Conservation (phyloP, 148 eudicot genomes). For the Polygonum maritimum region DNA sequence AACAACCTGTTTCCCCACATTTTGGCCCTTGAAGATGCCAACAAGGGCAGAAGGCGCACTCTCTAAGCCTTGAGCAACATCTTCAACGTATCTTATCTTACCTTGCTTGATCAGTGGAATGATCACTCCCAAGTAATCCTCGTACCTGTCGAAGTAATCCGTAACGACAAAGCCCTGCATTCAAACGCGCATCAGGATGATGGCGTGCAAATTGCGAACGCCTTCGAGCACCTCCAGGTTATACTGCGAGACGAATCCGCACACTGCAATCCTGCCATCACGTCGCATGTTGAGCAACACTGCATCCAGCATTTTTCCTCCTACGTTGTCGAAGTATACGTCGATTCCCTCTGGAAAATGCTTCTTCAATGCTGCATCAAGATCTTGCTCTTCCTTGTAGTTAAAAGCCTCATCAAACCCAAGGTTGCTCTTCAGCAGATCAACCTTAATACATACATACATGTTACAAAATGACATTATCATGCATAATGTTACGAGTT, state of each 20-base stretch:
- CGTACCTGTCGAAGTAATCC: conserved; percentile 31
- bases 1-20: conserved; percentile 28
- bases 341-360: conserved; percentile 9
- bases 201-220: conserved; percentile 21
- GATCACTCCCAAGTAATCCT: conserved; percentile 27
- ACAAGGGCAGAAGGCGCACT: conserved; percentile 37
- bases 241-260: conserved; percentile 48
- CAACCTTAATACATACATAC: conserved; percentile 22
- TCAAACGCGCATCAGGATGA: conserved; percentile 26
- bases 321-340: conserved; percentile 38
- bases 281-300: conserved; percentile 37
- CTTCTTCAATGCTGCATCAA: conserved; percentile 43
- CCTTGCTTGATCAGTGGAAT: conserved; percentile 16
- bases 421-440: conserved; percentile 38
- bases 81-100: conserved; percentile 36
- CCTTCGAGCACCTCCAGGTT: conserved; percentile 35
- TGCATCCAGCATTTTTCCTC: conserved; percentile 46
- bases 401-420: conserved; percentile 19
- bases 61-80: conserved; percentile 38
- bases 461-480: too few species aligned
- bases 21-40: conserved; percentile 31
- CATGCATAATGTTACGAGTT: too few species aligned
- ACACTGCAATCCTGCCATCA: conserved; percentile 37
- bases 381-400: conserved; percentile 51
- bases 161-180: conserved; percentile 38